Evolutionary conservation across 2,329 filamentous ascomycete species (phyloP), one percentile per base, ranked within the genome.

Genomic region (Pseudogymnoascus sp.): DNA sequence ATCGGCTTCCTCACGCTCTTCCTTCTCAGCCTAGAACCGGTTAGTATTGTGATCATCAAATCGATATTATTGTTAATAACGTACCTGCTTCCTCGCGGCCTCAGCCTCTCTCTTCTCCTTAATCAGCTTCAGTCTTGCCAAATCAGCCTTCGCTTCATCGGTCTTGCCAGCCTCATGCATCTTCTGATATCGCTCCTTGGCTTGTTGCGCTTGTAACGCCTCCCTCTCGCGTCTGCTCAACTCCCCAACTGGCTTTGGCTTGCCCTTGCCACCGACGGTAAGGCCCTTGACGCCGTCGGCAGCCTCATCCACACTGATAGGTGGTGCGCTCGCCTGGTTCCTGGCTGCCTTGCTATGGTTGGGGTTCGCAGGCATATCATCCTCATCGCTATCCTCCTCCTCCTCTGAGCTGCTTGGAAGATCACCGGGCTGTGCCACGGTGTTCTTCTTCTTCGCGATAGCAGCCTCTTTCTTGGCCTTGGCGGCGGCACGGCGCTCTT

Each of bases 161-260:
- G 94, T 97, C 85, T 97, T 97, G 71, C 93, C 93, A 73, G 92
- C 89, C 63, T 92, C 90, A 72, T 97, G 93, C 70, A 97, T 76
- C 78, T 95, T 96, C 80, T 91, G 84, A 73, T 96, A 97, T 69
- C 87, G 84, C 80, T 96, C 92, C 75, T 92, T 92, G 31, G 91
- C 91, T 74, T 93, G 89, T 66, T 89, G 87, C 1, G 92, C 92
- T 77, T 96, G 89, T 35, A 94, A 72, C 2, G 92, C 90, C 79
- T 97, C 88, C 18, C 86, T 78, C 78, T 90, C 88, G 31, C 85
- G 81, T 60, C 88, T 80, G 38, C 83, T 86, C 56, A 90, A 76
- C 73, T 89, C 84, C 25, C 73, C 75, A 28, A 74, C 66, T 23
- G 76, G 76, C 40, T 74, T 73, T 62, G 78, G 78, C 40, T 74